Evolutionary conservation across 2,329 filamentous ascomycete species (phyloP), one percentile per base, ranked within the genome.

Genomic region (Trichoderma sp.): DNA sequence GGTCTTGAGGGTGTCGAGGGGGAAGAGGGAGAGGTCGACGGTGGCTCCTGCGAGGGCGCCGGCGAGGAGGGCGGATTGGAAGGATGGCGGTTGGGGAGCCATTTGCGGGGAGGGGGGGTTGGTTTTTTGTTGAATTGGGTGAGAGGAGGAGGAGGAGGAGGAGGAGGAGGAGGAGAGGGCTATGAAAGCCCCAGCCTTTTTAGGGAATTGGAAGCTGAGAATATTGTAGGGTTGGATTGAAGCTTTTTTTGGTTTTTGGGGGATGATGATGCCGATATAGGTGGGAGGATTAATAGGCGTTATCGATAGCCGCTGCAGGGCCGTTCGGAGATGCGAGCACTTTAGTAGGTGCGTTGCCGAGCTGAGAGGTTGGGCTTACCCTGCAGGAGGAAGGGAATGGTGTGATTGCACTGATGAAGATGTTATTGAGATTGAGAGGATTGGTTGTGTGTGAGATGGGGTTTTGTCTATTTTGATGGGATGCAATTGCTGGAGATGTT

Each of bases 1-100:
- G 52, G 96, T 99, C 83, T 99, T 99, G 77, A 99, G 90, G 0
- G 95, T 99, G 86, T 99, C 96, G 84, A 99, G 93, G 0, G 95
- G 95, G 84, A 92, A 99, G 77, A 99, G 92, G 67, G 93, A 93
- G 75, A 97, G 90, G 86, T 99, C 95, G 80, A 98, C 95, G 15
- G 94, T 97, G 57, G 95, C 95, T 77, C 95, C 95, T 72, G 95
- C 95, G 72, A 97, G 83, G 76, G 90, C 95, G 79, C 95, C 95
- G 73, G 95, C 93, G 84, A 90, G 78, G 74, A 90, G 87, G 75
- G 88, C 86, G 29, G 86, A 84, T 64, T 84, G 83, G 82, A 88
- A 89, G 74, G 83, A 77, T 42, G 82, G 80, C 45, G 52, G 17
- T 8, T 53, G 10, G 25, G 65, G 19, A 19, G 59, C 29, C 56